A percentile compares a stretch with the other conserved stretches of the same genome.
Conservation (phyloP, 306 rosid species). For the apple (Malus domestica) region ASM211411v1 NC_041795.1:25231501-25232000, state of each 20-base stretch:
- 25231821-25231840: too few species aligned
- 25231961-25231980: too few species aligned
- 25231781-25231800: too few species aligned
- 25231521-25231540: conserved; percentile 35
- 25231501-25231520: conserved; percentile 47
- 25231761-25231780: too few species aligned
- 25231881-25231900: too few species aligned
- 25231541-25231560: conserved; percentile 44
- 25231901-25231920: too few species aligned
- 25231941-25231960: too few species aligned
- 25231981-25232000: too few species aligned
- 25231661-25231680: background rate
- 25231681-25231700: background rate
- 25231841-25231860: too few species aligned
- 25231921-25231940: too few species aligned
- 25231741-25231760: background rate
- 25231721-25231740: background rate
- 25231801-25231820: too few species aligned
- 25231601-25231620: background rate
- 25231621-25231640: background rate
- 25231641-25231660: background rate
- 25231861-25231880: background rate
- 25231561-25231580: conserved; percentile 19
- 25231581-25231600: background rate
- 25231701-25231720: background rate